Evolutionary conservation across 331 rosid species (phyloP).

Genomic region (Saraca asoca): DNA sequence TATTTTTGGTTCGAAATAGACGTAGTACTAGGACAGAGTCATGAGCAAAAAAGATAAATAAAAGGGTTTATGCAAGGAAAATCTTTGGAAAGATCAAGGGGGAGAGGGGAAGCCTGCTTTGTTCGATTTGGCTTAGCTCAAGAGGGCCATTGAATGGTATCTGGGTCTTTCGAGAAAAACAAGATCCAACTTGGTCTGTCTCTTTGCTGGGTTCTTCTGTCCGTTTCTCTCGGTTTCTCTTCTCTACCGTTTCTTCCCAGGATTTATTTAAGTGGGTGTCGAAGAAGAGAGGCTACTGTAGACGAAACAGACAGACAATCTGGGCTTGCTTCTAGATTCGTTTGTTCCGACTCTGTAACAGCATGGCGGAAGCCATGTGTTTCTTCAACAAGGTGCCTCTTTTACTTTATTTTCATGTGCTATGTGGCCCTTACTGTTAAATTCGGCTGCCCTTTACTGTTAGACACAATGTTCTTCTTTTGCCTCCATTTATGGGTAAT

Average conservation of each 20-base stretch:
- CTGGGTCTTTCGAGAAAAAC: conserved; percentile 27
- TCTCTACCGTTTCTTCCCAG: neutral
- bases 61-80: neutral
- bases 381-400: conserved; percentile 66
- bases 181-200: conserved; percentile 40
- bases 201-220: neutral
- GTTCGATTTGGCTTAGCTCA: conserved; percentile 13
- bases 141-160: conserved; percentile 26
- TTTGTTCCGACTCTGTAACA: conserved; percentile 21
- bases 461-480: conserved; percentile 30
- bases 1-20: too few relatives aligned
- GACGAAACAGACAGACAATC: neutral
- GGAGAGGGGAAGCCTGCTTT: conserved; percentile 7
- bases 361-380: conserved; percentile 65
- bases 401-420: neutral
- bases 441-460: conserved; percentile 27
- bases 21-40: too few relatives aligned
- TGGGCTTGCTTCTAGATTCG: conserved; percentile 20
- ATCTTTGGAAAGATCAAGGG: neutral
- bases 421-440: conserved; percentile 18
- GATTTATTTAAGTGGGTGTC: neutral
- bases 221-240: neutral
- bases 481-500: neutral
- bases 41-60: neutral
- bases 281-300: neutral